Evolutionary conservation across 148 eudicot genomes (phyloP), one percentile per base, ranked within the genome.

Genomic region (Dysphania ambrosioides): DNA sequence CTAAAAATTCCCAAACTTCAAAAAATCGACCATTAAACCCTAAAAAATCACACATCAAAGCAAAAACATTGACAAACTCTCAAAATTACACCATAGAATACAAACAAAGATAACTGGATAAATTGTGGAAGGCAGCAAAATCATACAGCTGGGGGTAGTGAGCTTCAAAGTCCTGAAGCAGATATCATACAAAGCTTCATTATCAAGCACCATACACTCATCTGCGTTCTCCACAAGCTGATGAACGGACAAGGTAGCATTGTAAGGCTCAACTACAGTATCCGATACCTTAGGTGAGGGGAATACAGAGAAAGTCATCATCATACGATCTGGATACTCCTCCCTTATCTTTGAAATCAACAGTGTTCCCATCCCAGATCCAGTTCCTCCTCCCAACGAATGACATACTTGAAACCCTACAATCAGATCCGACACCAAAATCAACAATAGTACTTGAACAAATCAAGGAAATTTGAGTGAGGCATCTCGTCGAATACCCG

Each of bases 201-300:
- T 89, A 78, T 89, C 94, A 72, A 89, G 91, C 74, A 89, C 91
- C 94, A 89, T 89, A 77, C 94, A 89, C 86, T 89, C 94, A 73
- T 89, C 94, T 31, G 94, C 94, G 73, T 89, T 89, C 82, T 89
- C 94, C 8, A 89, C 94, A 16, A 89, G 87, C 87, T 89, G 94
- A 70, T 89, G 94, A 51, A 89, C 90, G 44, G 90, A 89, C 80
- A 89, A 68, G 12, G 93, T 89, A 2, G 90, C 93, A 72, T 89
- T 89, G 71, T 89, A 89, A 41, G 93, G 93, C 83, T 89, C 93
- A 27, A 89, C 93, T 24, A 89, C 90, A 2, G 93, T 89, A 34
- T 89, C 90, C 2, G 93, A 89, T 13, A 89, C 93, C 82, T 89
- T 89, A 0, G 93, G 93, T 21, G 93, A 89, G 19, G 93, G 93